Percentiles rank a stretch among this genome's conserved stretches.
Evolutionary conservation across 257 asterid species (phyloP).

Genomic region (Nicotiana paniculata): DNA sequence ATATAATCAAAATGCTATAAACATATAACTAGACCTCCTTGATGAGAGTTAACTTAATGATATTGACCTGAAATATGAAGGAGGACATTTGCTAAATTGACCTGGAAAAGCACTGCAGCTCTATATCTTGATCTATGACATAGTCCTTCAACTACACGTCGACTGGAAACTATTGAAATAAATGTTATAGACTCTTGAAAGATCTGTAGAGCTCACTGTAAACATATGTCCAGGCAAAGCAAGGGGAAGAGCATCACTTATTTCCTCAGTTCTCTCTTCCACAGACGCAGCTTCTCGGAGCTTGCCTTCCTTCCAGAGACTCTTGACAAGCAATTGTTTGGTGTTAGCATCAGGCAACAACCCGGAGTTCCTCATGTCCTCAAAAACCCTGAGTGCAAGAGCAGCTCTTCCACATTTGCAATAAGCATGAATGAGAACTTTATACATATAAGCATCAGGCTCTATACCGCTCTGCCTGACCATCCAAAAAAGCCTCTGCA

Average conservation of each 20-base stretch:
- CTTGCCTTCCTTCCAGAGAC: constrained; percentile 91
- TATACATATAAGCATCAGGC: constrained; percentile 83
- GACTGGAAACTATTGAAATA: constrained; percentile 41
- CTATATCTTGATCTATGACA: background rate
- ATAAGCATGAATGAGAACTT: constrained; percentile 71
- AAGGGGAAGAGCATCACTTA: constrained; percentile 33
- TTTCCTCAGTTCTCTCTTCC: constrained; percentile 61
- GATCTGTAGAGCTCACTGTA: constrained; percentile 62
- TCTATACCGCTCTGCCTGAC: constrained; percentile 67
- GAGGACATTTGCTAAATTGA: background rate
- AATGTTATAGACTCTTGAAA: constrained; percentile 40
- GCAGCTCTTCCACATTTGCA: constrained; percentile 84
- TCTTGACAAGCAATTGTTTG: constrained; percentile 67
- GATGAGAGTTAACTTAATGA: background rate
- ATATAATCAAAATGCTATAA: background rate
- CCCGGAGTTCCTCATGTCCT: constrained; percentile 62
- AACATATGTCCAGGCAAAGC: constrained; percentile 71
- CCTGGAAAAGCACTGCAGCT: background rate
- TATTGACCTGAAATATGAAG: background rate
- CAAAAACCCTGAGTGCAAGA: constrained; percentile 72
- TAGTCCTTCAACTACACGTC: background rate
- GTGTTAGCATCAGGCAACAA: constrained; percentile 55
- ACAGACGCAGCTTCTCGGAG: constrained; percentile 90
- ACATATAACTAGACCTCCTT: background rate
- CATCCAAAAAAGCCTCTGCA: constrained; percentile 78